Evolutionary conservation across 257 asterid genomes (phyloP).

Genomic region (Thymus mandschuricus): DNA sequence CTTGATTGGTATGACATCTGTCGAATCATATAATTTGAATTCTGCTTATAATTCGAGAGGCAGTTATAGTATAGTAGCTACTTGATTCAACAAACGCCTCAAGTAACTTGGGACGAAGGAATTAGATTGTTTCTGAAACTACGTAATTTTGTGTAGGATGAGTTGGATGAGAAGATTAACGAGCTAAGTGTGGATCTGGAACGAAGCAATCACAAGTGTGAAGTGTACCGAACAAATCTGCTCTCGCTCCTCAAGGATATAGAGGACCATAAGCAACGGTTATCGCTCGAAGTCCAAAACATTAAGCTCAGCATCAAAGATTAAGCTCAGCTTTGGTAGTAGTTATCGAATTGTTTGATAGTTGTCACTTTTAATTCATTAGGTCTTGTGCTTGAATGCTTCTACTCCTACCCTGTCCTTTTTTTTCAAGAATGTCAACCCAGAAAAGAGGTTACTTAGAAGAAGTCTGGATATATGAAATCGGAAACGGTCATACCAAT

Average conservation of each 20-base stretch:
- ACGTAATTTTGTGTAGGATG: conserved; percentile 57
- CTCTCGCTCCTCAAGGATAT: conserved; percentile 82
- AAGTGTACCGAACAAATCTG: conserved; percentile 77
- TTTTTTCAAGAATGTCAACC: no score
- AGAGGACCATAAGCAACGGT: conserved; percentile 82
- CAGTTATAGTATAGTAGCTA: no score
- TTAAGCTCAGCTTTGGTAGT: neutral
- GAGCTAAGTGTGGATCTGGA: conserved; percentile 70
- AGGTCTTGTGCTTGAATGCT: no score
- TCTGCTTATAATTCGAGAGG: no score
- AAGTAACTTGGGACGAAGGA: no score
- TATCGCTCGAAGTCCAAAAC: conserved; percentile 74
- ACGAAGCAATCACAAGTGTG: conserved; percentile 74
- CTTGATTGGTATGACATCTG: neutral
- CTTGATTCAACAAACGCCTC: no score
- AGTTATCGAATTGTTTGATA: no score
- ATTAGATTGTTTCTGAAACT: neutral
- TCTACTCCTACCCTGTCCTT: no score
- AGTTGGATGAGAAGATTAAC: conserved; percentile 70
- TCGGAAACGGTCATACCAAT: no score
- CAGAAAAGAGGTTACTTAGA: no score
- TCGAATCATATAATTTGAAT: neutral
- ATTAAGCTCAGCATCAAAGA: conserved; percentile 80
- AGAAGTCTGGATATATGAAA: no score
- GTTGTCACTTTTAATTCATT: no score